Evolutionary conservation across 495 filamentous ascomycete species (phyloP), one percentile per base, ranked within the genome.

Genomic region (Podospora pseudocomata): DNA sequence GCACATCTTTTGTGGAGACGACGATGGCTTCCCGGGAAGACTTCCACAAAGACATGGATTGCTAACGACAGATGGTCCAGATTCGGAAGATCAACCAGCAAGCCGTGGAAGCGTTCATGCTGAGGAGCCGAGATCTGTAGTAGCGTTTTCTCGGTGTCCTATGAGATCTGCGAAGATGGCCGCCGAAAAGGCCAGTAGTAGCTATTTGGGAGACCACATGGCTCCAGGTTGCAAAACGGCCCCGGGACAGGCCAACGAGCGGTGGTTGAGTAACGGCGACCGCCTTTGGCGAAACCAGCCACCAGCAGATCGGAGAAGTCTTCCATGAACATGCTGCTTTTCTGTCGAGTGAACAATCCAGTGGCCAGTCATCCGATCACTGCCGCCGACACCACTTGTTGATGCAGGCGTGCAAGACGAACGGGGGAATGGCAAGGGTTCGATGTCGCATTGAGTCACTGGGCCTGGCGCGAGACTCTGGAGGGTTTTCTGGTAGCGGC

Each of bases 371-470:
- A 32, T 63, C 61, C 34, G 61, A 53, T 63, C 30, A 16, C 61
- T 63, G 56, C 54, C 30, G 57, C 54, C 57, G 61, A 63, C 34
- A 26, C 64, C 26, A 67, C 56, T 66, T 54, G 56, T 67, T 60
- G 66, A 71, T 68, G 70, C 70, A 72, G 19, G 19, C 39, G 27
- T 65, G 60, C 49, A 60, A 71, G 68, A 66, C 66, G 63, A 67
- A 68, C 57, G 63, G 72, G 67, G 34, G 54, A 63, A 54, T 34
- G 16, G 32, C 58, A 67, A 60, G 73, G 73, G 59, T 75, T 15
- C 34, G 32, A 63, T 34, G 27, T 66, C 65, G 63, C 70, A 71
- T 73, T 64, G 69, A 69, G 62, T 74, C 72, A 65, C 65, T 67
- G 27, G 68, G 63, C 65, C 65, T 54, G 61, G 57, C 30, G 55